Evolutionary conservation across 164 flowering plant species (phyloP), one percentile per base, ranked within the genome.

Genomic region (Macadamia integrifolia): DNA sequence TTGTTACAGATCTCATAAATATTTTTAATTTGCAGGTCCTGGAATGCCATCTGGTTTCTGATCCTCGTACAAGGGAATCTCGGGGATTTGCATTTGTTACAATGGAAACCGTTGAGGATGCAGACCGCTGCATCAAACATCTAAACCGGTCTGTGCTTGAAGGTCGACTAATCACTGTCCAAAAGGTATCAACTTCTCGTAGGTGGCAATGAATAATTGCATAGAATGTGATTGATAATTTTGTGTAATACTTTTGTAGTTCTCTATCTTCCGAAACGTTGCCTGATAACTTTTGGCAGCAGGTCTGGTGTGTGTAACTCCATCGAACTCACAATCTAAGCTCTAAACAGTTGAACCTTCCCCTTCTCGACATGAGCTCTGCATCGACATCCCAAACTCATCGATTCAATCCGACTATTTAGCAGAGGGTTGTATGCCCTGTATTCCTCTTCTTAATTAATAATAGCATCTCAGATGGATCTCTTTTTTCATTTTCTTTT

Each of bases 71-170:
- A 60, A 79, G 73, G 66, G 88, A 82, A 61, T 85, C 93, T 66
- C 93, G 93, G 73, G 90, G 90, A 62, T 88, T 86, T 80, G 89
- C 79, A 23, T 88, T 88, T 76, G 78, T 88, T 1, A 86, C 87
- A 1, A 88, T 88, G 93, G 88, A 83, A 58, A 82, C 78, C 9
- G 56, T 35, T 71, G 80, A 80, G 66, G 90, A 75, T 75, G 93
- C 93, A 8, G 80, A 82, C 2, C 83, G 85, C 65, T 88, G 92
- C 61, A 65, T 88, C 62, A 86, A 86, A 70, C 75, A 88, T 66
- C 81, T 88, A 42, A 78, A 85, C 72, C 86, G 78, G 12, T 80
- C 90, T 4, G 92, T 86, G 52, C 83, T 88, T 69, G 88, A 84
- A 74, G 90, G 92, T 52, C 90, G 92, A 61, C 40, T 82, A 23